Base-by-base conservation (phyloP, 169 alveolate species). In the Cryptosporidium xiaoi region DNA sequence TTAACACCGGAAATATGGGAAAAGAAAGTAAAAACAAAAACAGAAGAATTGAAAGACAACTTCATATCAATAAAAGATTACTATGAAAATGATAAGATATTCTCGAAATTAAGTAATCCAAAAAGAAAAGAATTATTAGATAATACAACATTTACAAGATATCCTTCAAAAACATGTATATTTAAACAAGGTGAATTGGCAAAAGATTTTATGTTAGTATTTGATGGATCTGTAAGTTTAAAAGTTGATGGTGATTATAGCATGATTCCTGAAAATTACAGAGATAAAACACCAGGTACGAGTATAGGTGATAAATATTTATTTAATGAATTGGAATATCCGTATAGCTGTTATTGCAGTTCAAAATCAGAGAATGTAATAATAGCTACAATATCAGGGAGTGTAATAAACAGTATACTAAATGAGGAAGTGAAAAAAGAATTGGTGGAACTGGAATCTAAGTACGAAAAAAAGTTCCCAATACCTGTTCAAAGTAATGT, bases 101-200 rank as follows among this genome's bases (percentile, higher is more conserved):
- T 69, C 34, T n/a, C 64, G 48, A 24, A 31, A 36, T 20, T 69
- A 4, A 40, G 27, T 53, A 40, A 16, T 12, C 29, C 16, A 2
- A 53, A 15, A 27, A 56, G 56, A 44, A 69, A 34, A 18, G 64
- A 69, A 34, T 27, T 69, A 20, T 55, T 51, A 31, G 68, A 69
- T 69, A 27, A 69, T 34, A 40, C 83, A 53, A 31, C 56, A 34
- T 69, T 69, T 55, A 69, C 83, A 13, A 69, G 44, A 18, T 69
- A 69, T 36, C 83, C 83, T 15, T 69, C 68, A 12, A 69, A 69
- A 16, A 69, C 83, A 55, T 56, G 83, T 33, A 69, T 69, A 69
- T 69, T 69, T 69, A 69, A 69, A 36, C 83, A 69, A 34, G 83
- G 83, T 4, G 83, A 69, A 13, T 18, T 69, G 44, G 68, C 83